These are phyloP conservation scores for Alternaria angustiovoidea DNA, from an alignment of 2,329 filamentous ascomycete species.

Conservation along the genomic window DNA sequence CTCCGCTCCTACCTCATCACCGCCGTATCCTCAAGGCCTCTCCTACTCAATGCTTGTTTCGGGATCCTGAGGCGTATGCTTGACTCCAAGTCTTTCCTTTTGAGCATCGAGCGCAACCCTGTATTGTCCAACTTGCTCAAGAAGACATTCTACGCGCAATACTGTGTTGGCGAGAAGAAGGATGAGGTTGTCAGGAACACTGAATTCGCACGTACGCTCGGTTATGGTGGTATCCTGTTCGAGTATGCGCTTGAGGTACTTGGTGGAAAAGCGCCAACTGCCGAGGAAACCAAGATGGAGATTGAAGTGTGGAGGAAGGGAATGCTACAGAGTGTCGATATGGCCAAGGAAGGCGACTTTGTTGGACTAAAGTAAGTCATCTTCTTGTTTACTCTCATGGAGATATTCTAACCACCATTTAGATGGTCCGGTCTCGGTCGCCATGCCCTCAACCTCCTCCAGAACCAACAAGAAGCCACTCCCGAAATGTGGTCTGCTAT, in stretches of 20 bases:
- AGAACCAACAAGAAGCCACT: conserved; percentile 68
- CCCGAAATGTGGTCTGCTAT: conserved; percentile 73
- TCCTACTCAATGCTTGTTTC: conserved; percentile 75
- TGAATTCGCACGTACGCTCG: conserved; percentile 73
- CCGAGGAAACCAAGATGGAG: conserved; percentile 65
- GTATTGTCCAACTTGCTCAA: conserved; percentile 75
- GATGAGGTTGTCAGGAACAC: conserved; percentile 70
- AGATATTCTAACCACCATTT: conserved; percentile 22
- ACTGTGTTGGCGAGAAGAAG: conserved; percentile 82
- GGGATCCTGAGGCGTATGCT: conserved; percentile 73
- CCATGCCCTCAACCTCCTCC: conserved; percentile 72
- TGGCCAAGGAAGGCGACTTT: conserved; percentile 61
- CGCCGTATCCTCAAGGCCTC: conserved; percentile 72
- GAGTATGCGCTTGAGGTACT: conserved; percentile 86
- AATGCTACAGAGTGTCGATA: conserved; percentile 74
- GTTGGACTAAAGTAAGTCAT: conserved; percentile 60
- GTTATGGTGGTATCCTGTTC: conserved; percentile 84
- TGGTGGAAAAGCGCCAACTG: conserved; percentile 64
- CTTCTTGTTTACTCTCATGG: neutral
- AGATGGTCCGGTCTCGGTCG: conserved; percentile 84
- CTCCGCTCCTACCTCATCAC: conserved; percentile 75
- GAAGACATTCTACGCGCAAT: conserved; percentile 88
- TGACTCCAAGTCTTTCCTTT: conserved; percentile 69
- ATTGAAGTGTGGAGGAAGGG: conserved; percentile 76
- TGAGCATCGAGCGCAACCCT: conserved; percentile 79